Evolutionary conservation across 2,329 filamentous ascomycete genomes (phyloP), one percentile per base, ranked within the genome.

Genomic region (Epichloe sylvatica): DNA sequence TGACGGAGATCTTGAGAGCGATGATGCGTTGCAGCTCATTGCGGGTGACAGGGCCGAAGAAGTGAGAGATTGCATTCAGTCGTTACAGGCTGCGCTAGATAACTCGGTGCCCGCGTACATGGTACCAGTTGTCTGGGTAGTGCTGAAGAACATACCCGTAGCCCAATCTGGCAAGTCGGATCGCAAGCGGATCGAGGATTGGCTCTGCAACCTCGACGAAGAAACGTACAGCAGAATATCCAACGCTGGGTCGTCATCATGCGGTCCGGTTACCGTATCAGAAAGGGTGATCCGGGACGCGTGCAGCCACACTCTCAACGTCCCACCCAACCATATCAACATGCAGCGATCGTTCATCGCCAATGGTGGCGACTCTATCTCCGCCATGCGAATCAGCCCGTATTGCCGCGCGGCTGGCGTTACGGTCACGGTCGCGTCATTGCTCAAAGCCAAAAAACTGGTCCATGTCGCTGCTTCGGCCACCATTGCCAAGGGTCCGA

Each of bases 301-400:
- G 19, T 51, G 49, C 38, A 46, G 49, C 34, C 23, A 47, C 33
- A 39, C 46, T 35, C 46, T 53, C 17, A 53, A 53, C 17, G 21
- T 51, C 17, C 46, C 49, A 15, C 11, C 35, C 2, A 30, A 49
- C 5, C 21, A 25, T n/a, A 39, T 53, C 23, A 51, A 49, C 5
- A 39, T 53, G 40, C 35, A 53, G 35, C 35, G 46, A 40, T 53
- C 51, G 0, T 53, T 53, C 33, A 53, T 53, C 38, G 49, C 51
- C 3, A 51, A 51, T 35, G 46, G 49, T 33, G 51, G 51, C 30
- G 51, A 53, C 35, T 53, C 51, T 12, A 53, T 53, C 17, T 53
- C 51, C 17, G 51, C 51, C 12, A 53, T 53, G 51, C 41, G 40
- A 30, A 13, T 40, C 25, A 49, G 47, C 12, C 47, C 47, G 9